phyloP scores from a whole-genome alignment of 371 early-diverging fungal species.

The Circinella umbellata region DNA sequence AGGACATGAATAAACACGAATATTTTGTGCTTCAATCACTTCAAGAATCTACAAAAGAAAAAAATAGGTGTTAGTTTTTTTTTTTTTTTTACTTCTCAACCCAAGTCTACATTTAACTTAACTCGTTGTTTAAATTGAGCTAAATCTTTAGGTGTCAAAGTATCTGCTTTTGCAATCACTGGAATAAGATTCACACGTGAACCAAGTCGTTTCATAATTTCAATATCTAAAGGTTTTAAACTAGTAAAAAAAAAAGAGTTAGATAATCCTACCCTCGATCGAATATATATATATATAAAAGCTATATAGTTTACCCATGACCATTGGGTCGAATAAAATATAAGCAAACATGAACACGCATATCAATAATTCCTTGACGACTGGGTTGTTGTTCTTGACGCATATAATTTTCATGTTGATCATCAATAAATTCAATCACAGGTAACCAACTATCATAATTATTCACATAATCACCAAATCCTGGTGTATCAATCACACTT shows the following conservation, averaged over 20 bases:
- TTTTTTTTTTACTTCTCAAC: background rate
- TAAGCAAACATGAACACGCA: conserved; percentile 89
- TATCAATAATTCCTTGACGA: conserved; percentile 66
- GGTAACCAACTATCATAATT: conserved; percentile 77
- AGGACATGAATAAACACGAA: conserved; percentile 75
- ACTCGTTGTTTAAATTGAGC: conserved; percentile 76
- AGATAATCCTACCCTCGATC: too few species aligned
- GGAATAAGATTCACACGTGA: conserved; percentile 87
- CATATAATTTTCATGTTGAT: conserved; percentile 94
- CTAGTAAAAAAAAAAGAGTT: conserved; percentile 42
- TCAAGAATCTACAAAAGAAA: conserved; percentile 62
- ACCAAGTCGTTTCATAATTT: conserved; percentile 86
- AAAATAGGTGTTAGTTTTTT: background rate
- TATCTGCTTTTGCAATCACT: conserved; percentile 73
- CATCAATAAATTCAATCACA: conserved; percentile 86
- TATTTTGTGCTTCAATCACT: conserved; percentile 73
- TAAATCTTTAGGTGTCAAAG: conserved; percentile 79
- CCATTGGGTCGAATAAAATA: conserved; percentile 95
- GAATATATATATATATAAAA: too few species aligned
- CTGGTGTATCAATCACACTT: conserved; percentile 91
- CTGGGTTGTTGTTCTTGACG: conserved; percentile 69
- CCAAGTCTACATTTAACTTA: conserved; percentile 6
- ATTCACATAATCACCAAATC: conserved; percentile 90
- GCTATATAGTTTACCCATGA: too few species aligned
- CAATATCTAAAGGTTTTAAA: conserved; percentile 88